Evolutionary conservation across 257 asterid genomes (phyloP).

Genomic region (Petunia axillaris): DNA sequence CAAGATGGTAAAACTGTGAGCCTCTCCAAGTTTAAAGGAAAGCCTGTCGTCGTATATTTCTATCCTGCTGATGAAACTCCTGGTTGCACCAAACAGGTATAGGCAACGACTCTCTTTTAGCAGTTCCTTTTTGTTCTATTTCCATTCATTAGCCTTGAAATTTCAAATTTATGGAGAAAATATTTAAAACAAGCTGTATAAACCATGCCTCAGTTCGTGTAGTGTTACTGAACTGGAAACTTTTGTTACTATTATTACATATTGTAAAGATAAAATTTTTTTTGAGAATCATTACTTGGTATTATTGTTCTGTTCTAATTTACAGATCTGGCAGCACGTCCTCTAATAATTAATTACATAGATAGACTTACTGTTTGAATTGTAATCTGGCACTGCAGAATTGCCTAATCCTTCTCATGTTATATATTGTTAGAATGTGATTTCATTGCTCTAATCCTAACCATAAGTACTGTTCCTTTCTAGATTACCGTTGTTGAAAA

Average conservation of each 20-base stretch:
- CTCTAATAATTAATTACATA: not conserved
- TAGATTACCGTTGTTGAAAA: not conserved
- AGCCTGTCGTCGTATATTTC: conserved; percentile 91
- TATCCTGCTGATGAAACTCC: conserved; percentile 99
- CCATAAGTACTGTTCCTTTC: not conserved
- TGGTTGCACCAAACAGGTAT: conserved; percentile 97
- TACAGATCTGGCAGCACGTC: not conserved
- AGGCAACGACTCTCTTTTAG: not conserved
- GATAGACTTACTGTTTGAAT: not conserved
- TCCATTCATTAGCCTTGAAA: not conserved
- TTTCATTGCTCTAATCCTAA: not conserved
- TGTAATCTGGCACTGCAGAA: not conserved
- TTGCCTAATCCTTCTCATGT: not conserved
- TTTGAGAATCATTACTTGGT: not conserved
- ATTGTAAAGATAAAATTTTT: not conserved
- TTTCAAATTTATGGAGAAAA: not conserved
- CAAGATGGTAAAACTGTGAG: conserved; percentile 84
- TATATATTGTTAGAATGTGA: not conserved
- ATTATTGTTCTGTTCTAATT: too few relatives aligned
- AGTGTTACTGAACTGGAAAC: not conserved
- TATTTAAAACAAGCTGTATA: not conserved
- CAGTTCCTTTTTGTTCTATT: not conserved
- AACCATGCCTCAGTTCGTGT: not conserved
- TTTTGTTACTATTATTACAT: too few relatives aligned
- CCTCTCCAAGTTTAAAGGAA: conserved; percentile 89